phyloP scores from a whole-genome alignment of 805 yeast genomes.

The Schizosaccharomyces japonicus region DNA sequence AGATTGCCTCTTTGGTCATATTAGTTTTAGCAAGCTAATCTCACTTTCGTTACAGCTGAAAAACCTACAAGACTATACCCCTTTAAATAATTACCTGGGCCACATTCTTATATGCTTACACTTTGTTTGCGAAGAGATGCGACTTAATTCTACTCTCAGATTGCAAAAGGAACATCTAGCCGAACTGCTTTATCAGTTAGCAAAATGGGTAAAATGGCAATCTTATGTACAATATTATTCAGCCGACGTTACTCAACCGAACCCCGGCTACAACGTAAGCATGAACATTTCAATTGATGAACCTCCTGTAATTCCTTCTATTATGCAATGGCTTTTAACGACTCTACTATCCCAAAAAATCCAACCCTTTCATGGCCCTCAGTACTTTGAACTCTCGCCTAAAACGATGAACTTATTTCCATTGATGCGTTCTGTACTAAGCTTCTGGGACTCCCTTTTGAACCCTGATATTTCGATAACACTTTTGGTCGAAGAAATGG shows the following conservation, averaged over 20 bases:
- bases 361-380: background rate
- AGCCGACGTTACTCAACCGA: constrained; percentile 50
- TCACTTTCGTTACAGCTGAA: background rate
- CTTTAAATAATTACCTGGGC: background rate
- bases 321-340: background rate
- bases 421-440: background rate
- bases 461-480: constrained; percentile 28
- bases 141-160: constrained; percentile 24
- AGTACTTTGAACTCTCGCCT: background rate
- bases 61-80: background rate
- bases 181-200: background rate
- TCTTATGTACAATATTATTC: constrained; percentile 39
- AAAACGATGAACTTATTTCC: constrained; percentile 1
- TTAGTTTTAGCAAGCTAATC: background rate
- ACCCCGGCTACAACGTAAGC: constrained; percentile 10
- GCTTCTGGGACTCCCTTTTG: constrained; percentile 16
- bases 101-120: constrained; percentile 40
- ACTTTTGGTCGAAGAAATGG: constrained; percentile 26
- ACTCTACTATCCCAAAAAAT: background rate
- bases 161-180: constrained; percentile 7
- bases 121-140: constrained; percentile 49
- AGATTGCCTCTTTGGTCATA: background rate
- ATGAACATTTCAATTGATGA: constrained; percentile 11
- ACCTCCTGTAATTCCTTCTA: constrained; percentile 5
- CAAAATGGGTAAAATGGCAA: constrained; percentile 21